Base-by-base conservation (phyloP, 2,329 filamentous ascomycete species). In the Trematosphaeria pertusa region DNA sequence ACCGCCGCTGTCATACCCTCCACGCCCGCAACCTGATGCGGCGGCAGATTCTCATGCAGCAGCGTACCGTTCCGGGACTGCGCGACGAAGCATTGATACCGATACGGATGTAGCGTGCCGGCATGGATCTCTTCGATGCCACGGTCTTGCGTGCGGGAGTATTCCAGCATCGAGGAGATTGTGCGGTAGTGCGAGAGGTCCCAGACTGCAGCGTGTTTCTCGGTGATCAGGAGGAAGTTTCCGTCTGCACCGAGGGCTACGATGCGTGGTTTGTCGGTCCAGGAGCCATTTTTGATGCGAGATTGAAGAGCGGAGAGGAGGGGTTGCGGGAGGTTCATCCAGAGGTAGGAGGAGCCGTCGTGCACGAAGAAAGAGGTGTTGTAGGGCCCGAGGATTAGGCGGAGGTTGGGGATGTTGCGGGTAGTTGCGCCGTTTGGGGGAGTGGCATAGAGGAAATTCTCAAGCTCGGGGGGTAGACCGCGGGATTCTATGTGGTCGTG, bases 341-440 rank as follows among this genome's bases (percentile, higher is more conserved):
- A 72, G 3, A 64, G 46, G 20, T 64, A 71, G 0, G 61, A 48
- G 3, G 53, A 37, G 2, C 43, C 48, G 44, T 71, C 69, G 40
- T 66, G 56, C 17, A 54, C 57, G 37, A 66, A 66, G 52, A 67
- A 72, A 4, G 67, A 70, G 1, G 52, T 15, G 41, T 70, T 71
- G 45, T 70, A 60, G 1, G 69, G 60, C 3, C 69, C 69, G 1
- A 72, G 50, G 2, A 56, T 57, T 9, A 69, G 61, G 15, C 60
- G 61, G 12, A 72, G 48, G 3, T 56, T 45, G 8, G 61, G 46
- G n/a, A 71, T 52, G 26, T 62, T 49, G 21, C 67, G 65, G 9
- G 50, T 12, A 0, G 39, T 37, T 15, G 31, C 40, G 26, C 48
- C 37, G 3, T 59, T 46, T 4, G 37, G 2, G 12, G 58, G 54